Evolutionary conservation across 768 basidiomycete species (phyloP), one percentile per base, ranked within the genome.

Genomic region (Auricularia sp.): DNA sequence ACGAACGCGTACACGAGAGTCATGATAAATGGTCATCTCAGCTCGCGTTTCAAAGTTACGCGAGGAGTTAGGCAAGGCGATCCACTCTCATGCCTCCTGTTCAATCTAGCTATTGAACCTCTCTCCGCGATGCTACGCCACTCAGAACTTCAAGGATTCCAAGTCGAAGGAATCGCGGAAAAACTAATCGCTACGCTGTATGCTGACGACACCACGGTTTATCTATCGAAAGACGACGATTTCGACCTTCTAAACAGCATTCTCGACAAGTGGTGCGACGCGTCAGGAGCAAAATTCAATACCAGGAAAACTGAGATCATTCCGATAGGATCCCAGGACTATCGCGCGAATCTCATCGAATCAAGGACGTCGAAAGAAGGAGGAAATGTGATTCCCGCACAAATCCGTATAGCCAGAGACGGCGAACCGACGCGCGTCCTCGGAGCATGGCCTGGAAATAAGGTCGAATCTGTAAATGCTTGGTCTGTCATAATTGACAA

Each of bases 221-320:
- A 71, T 66, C 74, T 81, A 0, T 68, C 68, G 1, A 68, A 71
- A 45, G 8, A 65, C 0, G 78, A 81, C 62, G 58, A 67, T 3
- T 74, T 73, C 13, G 54, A 63, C 0, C 65, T 64, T 0, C 72
- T 82, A 0, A 37, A 68, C 3, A 1, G 39, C 0, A 71, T 81
- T 1, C 77, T 81, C 0, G 35, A 72, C 0, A 51, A 42, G 0
- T 83, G 81, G 81, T 82, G 78, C 65, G 24, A 14, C 0, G 78
- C 74, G 3, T 76, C 77, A 10, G 68, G 73, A 0, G 80, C 80
- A 0, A 77, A 75, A 45, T 82, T 81, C 67, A 82, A 81, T 62
- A 64, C 69, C 0, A 29, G 29, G 29, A 51, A 51, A 18, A 51
- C 47, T 18, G 47, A 51, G 47, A 18, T 51, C 11, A 51, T 51